Base-by-base conservation (phyloP, 225 moss, liverwort and hornwort genomes). In the Polytrichum formosum region DNA sequence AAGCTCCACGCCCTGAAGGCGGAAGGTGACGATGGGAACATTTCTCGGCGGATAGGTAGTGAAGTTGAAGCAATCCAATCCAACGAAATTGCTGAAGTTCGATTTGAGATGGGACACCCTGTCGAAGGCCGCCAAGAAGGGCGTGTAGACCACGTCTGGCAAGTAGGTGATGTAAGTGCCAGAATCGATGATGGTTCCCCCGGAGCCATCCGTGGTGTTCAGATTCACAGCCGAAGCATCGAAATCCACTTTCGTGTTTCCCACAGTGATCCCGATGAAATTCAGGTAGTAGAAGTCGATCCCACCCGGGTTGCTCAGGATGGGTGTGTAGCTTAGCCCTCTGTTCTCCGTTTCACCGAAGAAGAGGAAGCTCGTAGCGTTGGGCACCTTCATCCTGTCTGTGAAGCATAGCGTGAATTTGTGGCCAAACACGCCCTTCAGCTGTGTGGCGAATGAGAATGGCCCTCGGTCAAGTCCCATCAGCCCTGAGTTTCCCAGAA, bases 131-230 rank as follows among this genome's bases (percentile, higher is more conserved):
- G n/a, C 6, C 53, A 19, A 4, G 9, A 71, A 25, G 7, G 71
- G 71, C 2, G 17, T 37, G 71, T 71, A 71, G 2, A 53, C 71
- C 13, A 7, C 33, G 18, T 62, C 62, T 20, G 71, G 71, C 25
- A 71, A 19, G 62, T 23, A 53, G 5, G 71, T 61, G 9, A 71
- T 1, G 6, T 62, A 46, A 0, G 71, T 71, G 13, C 71, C 71
- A 18, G 71, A 63, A 31, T 71, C 71, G 6, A 71, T 63, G 71
- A 71, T 63, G 13, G 71, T 71, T 3, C 71, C 71, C 21, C 70
- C 70, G 31, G 55, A 29, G 2, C 70, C 70, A 70, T 70, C 27
- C 27, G 25, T 59, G 8, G 20, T 9, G 1, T 58, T 27, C 2
- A 70, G 70, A 20, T 37, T n/a, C 28, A 70, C 28, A 31, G 31